Conservation (phyloP, 2,329 filamentous ascomycete genomes). For the Cladosporium austrohemisphaericum region DNA sequence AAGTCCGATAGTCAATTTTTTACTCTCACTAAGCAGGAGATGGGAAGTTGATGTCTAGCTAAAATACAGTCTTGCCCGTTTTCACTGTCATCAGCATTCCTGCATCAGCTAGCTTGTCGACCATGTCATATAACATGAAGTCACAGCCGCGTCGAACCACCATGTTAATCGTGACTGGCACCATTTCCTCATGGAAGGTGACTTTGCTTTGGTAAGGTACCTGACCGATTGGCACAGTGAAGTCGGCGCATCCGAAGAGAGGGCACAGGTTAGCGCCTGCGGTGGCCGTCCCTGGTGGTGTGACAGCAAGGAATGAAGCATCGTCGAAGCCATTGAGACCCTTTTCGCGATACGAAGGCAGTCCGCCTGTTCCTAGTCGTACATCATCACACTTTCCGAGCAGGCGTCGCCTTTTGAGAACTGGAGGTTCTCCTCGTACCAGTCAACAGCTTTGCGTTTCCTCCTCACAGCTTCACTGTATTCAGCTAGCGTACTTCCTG, state of each 20-base stretch:
- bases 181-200: slow-evolving; percentile 38
- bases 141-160: slow-evolving; percentile 43
- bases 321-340: slow-evolving; percentile 31
- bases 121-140: slow-evolving; percentile 41
- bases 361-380: slow-evolving; percentile 42
- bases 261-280: slow-evolving; percentile 26
- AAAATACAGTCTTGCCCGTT: too few relatives aligned
- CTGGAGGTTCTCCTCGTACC: slow-evolving; percentile 39
- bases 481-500: slow-evolving; percentile 6
- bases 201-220: slow-evolving; percentile 39
- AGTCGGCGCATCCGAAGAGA: slow-evolving; percentile 15
- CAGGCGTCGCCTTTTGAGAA: slow-evolving; percentile 37
- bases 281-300: slow-evolving; percentile 30
- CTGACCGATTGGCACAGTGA: slow-evolving; percentile 43
- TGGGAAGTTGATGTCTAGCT: too few relatives aligned
- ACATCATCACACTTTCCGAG: slow-evolving; percentile 40
- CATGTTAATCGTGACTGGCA: slow-evolving; percentile 42
- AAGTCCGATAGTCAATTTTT: too few relatives aligned
- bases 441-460: slow-evolving; percentile 36
- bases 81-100: slow-evolving; percentile 38
- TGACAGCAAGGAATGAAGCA: slow-evolving; percentile 33
- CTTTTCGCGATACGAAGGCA: slow-evolving; percentile 39
- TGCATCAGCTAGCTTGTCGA: slow-evolving; percentile 38
- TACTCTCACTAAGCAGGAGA: too few relatives aligned
- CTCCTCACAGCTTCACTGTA: slow-evolving; percentile 25